Evolutionary conservation across 139 green algal genomes (phyloP).

Genomic region (Pseudopediastrum boryanum): DNA sequence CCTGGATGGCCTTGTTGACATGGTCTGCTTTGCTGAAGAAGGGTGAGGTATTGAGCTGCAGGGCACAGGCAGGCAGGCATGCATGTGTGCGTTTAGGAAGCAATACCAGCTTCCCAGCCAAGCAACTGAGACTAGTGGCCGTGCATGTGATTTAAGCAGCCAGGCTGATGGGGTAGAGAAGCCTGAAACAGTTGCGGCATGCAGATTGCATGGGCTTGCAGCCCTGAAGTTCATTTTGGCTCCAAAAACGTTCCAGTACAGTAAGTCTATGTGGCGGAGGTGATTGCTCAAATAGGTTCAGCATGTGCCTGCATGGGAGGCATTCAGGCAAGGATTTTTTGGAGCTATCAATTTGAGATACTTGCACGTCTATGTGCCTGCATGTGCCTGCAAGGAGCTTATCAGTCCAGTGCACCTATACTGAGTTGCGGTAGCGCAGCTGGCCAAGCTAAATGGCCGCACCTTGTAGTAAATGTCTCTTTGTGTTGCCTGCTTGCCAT

Average conservation of each 20-base stretch:
- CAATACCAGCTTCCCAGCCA: not conserved
- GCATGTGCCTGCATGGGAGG: not conserved
- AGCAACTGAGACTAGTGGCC: too few species aligned
- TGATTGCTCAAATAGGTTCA: not conserved
- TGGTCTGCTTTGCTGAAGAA: conserved; percentile 52
- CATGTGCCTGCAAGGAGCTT: not conserved
- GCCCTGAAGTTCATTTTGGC: not conserved
- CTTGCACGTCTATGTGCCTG: not conserved
- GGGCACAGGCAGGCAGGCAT: not conserved
- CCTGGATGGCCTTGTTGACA: conserved; percentile 65
- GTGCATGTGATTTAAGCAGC: too few species aligned
- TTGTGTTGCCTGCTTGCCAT: conserved; percentile 58
- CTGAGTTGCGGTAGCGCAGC: not conserved
- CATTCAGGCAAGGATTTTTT: too few species aligned
- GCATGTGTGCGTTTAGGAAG: not conserved
- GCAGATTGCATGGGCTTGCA: not conserved
- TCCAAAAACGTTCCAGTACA: not conserved
- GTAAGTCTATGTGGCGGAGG: not conserved
- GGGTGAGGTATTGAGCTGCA: conserved; percentile 17
- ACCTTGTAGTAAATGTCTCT: conserved; percentile 77
- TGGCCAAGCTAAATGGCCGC: not conserved
- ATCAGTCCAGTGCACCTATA: not conserved
- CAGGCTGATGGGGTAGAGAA: not conserved
- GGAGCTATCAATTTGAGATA: too few species aligned
- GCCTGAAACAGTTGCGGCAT: too few species aligned